Evolutionary conservation across 768 basidiomycete genomes (phyloP).

Genomic region (Epithele typhae): DNA sequence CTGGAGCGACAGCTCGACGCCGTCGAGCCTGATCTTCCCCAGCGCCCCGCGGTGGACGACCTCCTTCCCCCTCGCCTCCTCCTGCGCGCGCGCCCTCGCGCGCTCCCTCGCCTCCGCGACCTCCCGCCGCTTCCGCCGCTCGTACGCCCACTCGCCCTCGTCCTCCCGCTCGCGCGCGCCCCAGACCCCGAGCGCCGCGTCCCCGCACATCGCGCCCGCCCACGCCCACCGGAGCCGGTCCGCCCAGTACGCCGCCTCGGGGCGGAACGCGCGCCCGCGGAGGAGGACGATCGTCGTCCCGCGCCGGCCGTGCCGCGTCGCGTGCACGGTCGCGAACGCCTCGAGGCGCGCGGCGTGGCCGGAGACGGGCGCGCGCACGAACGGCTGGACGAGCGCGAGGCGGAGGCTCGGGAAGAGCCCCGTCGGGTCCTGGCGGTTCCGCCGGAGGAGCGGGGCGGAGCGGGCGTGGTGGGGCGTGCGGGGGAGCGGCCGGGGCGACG

Average conservation of each 20-base stretch:
- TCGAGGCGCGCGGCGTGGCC: background rate
- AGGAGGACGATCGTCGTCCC: background rate
- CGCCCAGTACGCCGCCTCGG: constrained; percentile 6
- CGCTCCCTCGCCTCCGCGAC: background rate
- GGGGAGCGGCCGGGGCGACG: too few species aligned
- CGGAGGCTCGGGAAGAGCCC: background rate
- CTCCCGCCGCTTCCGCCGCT: constrained; percentile 4
- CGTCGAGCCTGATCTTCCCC: constrained; percentile 8
- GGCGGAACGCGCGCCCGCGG: constrained; percentile 3
- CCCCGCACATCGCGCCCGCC: constrained; percentile 4
- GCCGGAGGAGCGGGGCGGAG: too few species aligned
- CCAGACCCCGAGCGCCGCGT: constrained; percentile 2
- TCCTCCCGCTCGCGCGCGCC: constrained; percentile 5
- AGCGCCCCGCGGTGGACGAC: too few species aligned
- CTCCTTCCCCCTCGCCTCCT: too few species aligned
- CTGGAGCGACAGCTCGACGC: background rate
- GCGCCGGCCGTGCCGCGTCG: background rate
- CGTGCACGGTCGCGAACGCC: too few species aligned
- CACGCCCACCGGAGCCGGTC: constrained; percentile 9
- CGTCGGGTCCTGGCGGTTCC: background rate
- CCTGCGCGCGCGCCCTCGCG: too few species aligned
- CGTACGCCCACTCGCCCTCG: constrained; percentile 7
- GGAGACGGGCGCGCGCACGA: constrained; percentile 1
- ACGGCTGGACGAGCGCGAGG: constrained; percentile 5
- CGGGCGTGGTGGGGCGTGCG: too few species aligned